Evolutionary conservation across 108 stramenopile species (phyloP), one percentile per base, ranked within the genome.

Genomic region (Nitzschia palea): DNA sequence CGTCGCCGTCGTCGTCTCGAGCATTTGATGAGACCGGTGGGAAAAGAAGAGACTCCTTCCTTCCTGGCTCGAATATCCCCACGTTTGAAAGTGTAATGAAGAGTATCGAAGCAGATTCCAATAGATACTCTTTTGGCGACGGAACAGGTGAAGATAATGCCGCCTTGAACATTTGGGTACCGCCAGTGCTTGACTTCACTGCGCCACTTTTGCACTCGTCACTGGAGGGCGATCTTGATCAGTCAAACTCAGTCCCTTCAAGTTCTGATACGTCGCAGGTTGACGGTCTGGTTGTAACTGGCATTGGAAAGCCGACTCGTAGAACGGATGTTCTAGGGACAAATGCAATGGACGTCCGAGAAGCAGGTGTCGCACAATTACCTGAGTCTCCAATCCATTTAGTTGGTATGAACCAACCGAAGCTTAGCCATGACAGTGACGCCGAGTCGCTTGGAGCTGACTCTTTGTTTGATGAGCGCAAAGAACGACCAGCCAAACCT

Each of bases 181-280:
- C 65, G 2, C 65, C 65, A 36, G 40, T 32, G 27, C 53, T 66
- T 12, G 65, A 66, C 10, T 66, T 66, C 15, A 48, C 54, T 30
- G 30, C 54, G 4, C 22, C 54, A 15, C 14, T 17, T 20, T 25
- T 55, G 30, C 27, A 55, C 29, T 55, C 54, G 14, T 29, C 54
- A 14, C 30, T 30, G 26, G 27, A 25, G 10, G 9, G 4, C 10
- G 54, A 28, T 30, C 12, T 55, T 9, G 54, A 55, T 17, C 17
- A 4, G 47, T 48, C 47, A 8, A n/a, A n/a, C n/a, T n/a, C n/a
- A n/a, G n/a, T n/a, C n/a, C n/a, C n/a, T n/a, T n/a, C n/a, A n/a
- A n/a, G n/a, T n/a, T n/a, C n/a, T n/a, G n/a, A n/a, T n/a, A n/a
- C n/a, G n/a, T n/a, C n/a, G n/a, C n/a, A n/a, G n/a, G n/a, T n/a